Evolutionary conservation across 495 filamentous ascomycete genomes (phyloP).

Genomic region (Trichoderma reesei): DNA sequence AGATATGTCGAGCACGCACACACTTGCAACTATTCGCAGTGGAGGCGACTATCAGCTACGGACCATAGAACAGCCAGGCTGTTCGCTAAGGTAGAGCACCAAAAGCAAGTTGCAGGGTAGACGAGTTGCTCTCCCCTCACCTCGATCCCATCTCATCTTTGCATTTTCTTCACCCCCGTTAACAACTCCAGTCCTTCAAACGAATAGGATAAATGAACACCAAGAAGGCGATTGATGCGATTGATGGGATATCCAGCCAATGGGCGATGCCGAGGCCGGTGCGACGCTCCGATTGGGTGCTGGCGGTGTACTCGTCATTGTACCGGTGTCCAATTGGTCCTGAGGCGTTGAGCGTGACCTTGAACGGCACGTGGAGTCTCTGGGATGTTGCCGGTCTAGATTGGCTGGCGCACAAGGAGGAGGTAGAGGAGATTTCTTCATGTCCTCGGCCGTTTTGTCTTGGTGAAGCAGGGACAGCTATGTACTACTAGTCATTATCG

Average conservation of each 20-base stretch:
- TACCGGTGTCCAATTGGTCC: neutral
- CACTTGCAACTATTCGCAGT: too few relatives aligned
- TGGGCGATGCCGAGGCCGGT: neutral
- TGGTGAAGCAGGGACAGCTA: too few relatives aligned
- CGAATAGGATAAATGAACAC: neutral
- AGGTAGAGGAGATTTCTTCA: neutral
- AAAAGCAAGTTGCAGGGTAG: neutral
- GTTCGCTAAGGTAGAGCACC: too few relatives aligned
- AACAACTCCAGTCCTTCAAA: neutral
- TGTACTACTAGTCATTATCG: too few relatives aligned
- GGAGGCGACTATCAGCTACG: too few relatives aligned
- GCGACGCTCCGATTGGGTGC: neutral
- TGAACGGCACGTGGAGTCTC: slow-evolving; percentile 4
- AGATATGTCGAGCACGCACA: too few relatives aligned
- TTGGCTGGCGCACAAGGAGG: neutral
- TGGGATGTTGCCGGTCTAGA: neutral
- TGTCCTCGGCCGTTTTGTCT: neutral
- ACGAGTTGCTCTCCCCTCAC: neutral
- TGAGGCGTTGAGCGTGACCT: too few relatives aligned
- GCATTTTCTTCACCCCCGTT: too few relatives aligned
- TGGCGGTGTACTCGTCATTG: neutral
- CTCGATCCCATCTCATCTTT: too few relatives aligned
- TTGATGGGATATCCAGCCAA: slow-evolving; percentile 3
- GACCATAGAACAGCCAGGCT: too few relatives aligned
- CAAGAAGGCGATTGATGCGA: neutral